phyloP scores from a whole-genome alignment of 192 early-diverging fungal genomes.

The Gonapodya prolifera region DNA sequence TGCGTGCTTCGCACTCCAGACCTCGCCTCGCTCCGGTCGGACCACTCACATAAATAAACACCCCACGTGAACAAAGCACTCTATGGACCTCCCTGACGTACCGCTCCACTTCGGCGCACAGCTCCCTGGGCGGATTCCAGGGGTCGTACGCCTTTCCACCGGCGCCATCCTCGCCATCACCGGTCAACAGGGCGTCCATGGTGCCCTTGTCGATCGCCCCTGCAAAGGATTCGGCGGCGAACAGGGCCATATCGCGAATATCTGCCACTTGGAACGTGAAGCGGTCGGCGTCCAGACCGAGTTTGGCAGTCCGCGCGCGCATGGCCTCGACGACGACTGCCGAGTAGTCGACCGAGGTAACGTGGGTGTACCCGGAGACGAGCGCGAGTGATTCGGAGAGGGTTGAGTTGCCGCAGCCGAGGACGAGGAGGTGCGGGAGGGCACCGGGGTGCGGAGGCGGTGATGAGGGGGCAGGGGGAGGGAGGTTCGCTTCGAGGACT shows the following conservation, averaged over 20 bases:
- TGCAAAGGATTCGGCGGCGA: constrained; percentile 51
- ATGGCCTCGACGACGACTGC: constrained; percentile 66
- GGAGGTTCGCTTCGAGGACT: constrained; percentile 37
- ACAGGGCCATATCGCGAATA: constrained; percentile 47
- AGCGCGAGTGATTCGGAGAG: background rate
- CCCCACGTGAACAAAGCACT: constrained; percentile 58
- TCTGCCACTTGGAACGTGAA: constrained; percentile 59
- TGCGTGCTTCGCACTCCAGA: too few species aligned
- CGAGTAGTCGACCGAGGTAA: constrained; percentile 72
- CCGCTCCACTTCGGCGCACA: constrained; percentile 43
- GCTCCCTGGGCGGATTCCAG: constrained; percentile 68
- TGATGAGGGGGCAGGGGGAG: constrained; percentile 31
- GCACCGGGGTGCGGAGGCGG: background rate
- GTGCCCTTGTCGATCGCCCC: constrained; percentile 82
- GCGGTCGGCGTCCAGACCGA: constrained; percentile 11
- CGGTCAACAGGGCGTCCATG: constrained; percentile 81
- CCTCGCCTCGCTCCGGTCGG: too few species aligned
- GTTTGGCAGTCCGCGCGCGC: constrained; percentile 29
- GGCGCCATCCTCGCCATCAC: constrained; percentile 53
- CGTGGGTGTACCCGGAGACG: constrained; percentile 43
- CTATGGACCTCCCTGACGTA: constrained; percentile 69
- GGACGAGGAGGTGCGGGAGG: constrained; percentile 47
- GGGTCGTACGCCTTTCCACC: background rate
- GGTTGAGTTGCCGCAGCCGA: constrained; percentile 79
- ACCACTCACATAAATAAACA: constrained; percentile 50